Percentiles rank a stretch among this genome's conserved stretches.
These are phyloP conservation scores for Agaricus bisporus DNA, from an alignment of 768 basidiomycete genomes.

Conservation along the genomic window DNA sequence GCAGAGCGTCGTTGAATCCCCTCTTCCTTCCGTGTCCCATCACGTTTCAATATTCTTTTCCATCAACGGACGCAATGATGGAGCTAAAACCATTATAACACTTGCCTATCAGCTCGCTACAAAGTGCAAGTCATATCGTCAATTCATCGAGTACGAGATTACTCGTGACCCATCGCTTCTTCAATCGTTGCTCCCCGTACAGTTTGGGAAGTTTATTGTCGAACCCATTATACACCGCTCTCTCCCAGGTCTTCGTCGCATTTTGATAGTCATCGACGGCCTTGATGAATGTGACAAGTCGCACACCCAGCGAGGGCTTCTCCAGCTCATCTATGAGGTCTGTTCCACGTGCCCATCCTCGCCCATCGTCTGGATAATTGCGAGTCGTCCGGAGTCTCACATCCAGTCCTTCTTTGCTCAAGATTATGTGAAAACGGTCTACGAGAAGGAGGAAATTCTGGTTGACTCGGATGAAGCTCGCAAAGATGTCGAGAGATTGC, in stretches of 20 bases:
- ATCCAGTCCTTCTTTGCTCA: neutral
- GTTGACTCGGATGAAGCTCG: neutral
- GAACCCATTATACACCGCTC: too few species aligned
- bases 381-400: neutral
- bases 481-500: neutral
- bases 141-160: neutral
- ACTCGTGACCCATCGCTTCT: neutral
- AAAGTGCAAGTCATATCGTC: neutral
- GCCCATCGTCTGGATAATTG: slow-evolving; percentile 1
- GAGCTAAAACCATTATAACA: neutral
- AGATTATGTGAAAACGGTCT: neutral
- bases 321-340: neutral
- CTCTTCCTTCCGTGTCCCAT: too few species aligned
- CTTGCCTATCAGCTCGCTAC: neutral
- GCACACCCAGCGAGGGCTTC: neutral
- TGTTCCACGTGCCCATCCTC: neutral
- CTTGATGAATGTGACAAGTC: neutral
- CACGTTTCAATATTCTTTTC: too few species aligned
- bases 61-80: too few species aligned
- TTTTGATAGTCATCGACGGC: neutral
- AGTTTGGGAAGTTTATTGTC: too few species aligned
- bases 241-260: too few species aligned
- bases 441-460: neutral
- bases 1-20: neutral
- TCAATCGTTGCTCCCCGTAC: too few species aligned